phyloP scores from a whole-genome alignment of 306 rosid genomes.

The Pyrus betulifolia region DNA sequence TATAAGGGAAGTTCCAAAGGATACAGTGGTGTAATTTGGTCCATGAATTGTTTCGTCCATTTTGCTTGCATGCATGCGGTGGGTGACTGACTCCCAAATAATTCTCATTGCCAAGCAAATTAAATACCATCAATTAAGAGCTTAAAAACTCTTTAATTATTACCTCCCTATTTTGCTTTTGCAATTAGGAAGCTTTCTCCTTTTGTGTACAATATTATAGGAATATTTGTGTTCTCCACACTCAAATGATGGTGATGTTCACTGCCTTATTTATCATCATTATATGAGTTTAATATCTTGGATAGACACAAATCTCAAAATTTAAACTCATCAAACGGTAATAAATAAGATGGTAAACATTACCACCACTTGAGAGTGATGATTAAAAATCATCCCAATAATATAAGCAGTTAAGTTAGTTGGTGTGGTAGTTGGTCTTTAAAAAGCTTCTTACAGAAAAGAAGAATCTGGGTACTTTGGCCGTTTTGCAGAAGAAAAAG shows the following conservation, averaged over 20 bases:
- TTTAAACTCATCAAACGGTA: too few relatives aligned
- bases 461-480: not conserved
- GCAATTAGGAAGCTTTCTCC: not conserved
- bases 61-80: not conserved
- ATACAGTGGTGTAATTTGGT: not conserved
- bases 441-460: not conserved
- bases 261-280: too few relatives aligned
- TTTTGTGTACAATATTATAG: not conserved
- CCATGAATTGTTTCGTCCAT: not conserved
- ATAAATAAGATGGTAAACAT: too few relatives aligned
- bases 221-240: too few relatives aligned
- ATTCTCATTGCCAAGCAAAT: not conserved
- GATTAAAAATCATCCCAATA: not conserved
- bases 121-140: not conserved
- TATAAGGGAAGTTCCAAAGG: not conserved
- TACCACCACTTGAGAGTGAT: too few relatives aligned
- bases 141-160: not conserved
- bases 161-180: not conserved
- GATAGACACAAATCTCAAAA: too few relatives aligned
- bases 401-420: constrained; percentile 32
- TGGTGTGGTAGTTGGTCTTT: constrained; percentile 32
- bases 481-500: not conserved
- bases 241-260: too few relatives aligned
- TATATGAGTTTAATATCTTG: too few relatives aligned
- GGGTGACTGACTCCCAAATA: not conserved